A percentile compares a stretch with the other conserved stretches of the same genome.
Evolutionary conservation across 2,329 filamentous ascomycete genomes (phyloP).

Genomic region (Ceratocystis destructans): DNA sequence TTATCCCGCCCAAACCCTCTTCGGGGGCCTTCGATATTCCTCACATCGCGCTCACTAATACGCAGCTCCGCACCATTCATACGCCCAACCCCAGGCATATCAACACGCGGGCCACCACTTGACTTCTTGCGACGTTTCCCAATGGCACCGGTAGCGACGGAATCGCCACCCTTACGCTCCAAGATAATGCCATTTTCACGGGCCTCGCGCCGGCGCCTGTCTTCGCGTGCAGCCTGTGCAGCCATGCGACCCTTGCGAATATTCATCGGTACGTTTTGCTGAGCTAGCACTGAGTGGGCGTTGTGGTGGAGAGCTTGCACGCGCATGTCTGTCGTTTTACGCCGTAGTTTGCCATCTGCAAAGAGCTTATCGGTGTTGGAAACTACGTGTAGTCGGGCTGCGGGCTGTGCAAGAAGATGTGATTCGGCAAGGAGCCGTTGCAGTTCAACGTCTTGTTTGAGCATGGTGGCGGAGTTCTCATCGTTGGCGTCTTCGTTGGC

Average conservation of each 20-base stretch:
- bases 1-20: conserved; percentile 22
- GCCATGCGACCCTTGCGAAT: conserved; percentile 72
- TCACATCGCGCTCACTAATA: conserved; percentile 64
- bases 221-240: conserved; percentile 52
- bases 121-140: conserved; percentile 26
- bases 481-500: conserved; percentile 27
- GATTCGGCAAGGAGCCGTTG: conserved; percentile 86
- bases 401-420: conserved; percentile 53
- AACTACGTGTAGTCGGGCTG: conserved; percentile 32
- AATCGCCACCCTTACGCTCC: conserved; percentile 39
- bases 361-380: conserved; percentile 31
- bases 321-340: conserved; percentile 72
- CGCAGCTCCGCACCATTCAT: conserved; percentile 67
- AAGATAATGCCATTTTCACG: conserved; percentile 82
- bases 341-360: conserved; percentile 54
- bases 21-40: conserved; percentile 46
- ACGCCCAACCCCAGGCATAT: conserved; percentile 64
- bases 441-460: conserved; percentile 85
- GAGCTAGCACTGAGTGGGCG: conserved; percentile 59
- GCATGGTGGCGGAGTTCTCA: conserved; percentile 51
- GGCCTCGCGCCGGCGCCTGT: conserved; percentile 61
- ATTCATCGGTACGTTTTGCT: conserved; percentile 78
- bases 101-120: conserved; percentile 47
- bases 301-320: conserved; percentile 56
- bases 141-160: conserved; percentile 21